Evolutionary conservation across 2,329 filamentous ascomycete species (phyloP).

Genomic region (Sarocladium strictum): DNA sequence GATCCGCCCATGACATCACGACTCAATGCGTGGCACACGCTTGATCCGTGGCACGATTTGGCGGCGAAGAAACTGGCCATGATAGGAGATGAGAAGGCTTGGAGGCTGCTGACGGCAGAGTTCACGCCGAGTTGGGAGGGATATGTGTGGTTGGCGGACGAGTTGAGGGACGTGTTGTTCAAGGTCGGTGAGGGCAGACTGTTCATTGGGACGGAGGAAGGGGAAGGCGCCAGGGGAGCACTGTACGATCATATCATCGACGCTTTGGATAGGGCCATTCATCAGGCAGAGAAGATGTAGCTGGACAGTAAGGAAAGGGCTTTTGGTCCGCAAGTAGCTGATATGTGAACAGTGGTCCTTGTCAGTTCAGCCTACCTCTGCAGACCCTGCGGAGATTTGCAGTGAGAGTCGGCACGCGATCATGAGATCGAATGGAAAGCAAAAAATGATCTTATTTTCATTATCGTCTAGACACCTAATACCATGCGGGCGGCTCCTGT

Average conservation of each 20-base stretch:
- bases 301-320: not conserved
- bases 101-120: not conserved
- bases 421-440: not conserved
- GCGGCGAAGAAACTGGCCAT: not conserved
- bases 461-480: conserved; percentile 7
- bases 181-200: not conserved
- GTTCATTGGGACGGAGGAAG: not conserved
- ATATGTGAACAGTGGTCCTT: too few species aligned
- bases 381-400: too few species aligned
- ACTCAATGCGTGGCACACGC: not conserved
- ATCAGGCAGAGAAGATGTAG: not conserved
- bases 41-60: not conserved
- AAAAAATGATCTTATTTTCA: conserved; percentile 5
- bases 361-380: too few species aligned
- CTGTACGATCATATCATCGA: not conserved
- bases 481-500: not conserved
- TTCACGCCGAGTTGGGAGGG: not conserved
- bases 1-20: conserved; percentile 2
- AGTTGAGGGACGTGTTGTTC: not conserved
- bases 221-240: not conserved
- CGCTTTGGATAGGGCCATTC: not conserved
- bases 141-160: not conserved
- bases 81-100: not conserved
- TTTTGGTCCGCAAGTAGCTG: too few species aligned
- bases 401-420: too few species aligned